These are phyloP conservation scores for Chaetomidium leptoderma DNA, from an alignment of 495 filamentous ascomycete species.

Conservation along the genomic window DNA sequence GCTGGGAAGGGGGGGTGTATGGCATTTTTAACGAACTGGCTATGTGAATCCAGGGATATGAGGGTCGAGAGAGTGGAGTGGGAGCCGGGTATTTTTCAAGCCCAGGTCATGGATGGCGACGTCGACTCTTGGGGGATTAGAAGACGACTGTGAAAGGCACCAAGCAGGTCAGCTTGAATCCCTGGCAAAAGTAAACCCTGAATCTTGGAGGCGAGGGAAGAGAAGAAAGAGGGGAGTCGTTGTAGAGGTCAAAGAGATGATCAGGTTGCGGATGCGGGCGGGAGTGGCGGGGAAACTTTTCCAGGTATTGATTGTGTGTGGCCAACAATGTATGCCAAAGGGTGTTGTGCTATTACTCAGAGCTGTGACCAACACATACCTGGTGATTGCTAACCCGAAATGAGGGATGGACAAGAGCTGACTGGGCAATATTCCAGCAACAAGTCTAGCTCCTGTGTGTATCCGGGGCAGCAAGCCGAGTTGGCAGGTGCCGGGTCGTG, in stretches of 20 bases:
- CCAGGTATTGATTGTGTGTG: conserved; percentile 2
- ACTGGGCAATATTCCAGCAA: conserved; percentile 42
- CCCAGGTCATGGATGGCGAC: conserved; percentile 23
- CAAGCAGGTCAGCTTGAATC: conserved; percentile 14
- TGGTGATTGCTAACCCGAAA: conserved; percentile 17
- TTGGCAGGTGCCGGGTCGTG: background rate
- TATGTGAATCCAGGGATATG: conserved; percentile 5
- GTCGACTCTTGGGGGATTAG: conserved; percentile 3
- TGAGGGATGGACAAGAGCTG: conserved; percentile 25
- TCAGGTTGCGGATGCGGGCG: background rate
- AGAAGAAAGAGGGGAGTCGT: background rate
- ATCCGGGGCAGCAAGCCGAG: conserved; percentile 10
- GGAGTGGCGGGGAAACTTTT: background rate
- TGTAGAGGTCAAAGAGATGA: background rate
- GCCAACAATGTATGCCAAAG: background rate
- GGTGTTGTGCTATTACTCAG: conserved; percentile 18
- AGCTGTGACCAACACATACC: conserved; percentile 16
- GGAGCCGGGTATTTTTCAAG: conserved; percentile 6
- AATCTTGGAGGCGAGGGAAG: background rate
- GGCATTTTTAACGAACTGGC: conserved; percentile 58
- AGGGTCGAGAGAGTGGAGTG: conserved; percentile 2
- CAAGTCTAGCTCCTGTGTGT: conserved; percentile 27
- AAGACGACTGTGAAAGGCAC: conserved; percentile 8
- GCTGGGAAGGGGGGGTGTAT: conserved; percentile 84
- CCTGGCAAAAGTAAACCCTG: no score